Evolutionary conservation across 192 early-diverging fungal species (phyloP), one percentile per base, ranked within the genome.

Genomic region (Gonapodya prolifera): DNA sequence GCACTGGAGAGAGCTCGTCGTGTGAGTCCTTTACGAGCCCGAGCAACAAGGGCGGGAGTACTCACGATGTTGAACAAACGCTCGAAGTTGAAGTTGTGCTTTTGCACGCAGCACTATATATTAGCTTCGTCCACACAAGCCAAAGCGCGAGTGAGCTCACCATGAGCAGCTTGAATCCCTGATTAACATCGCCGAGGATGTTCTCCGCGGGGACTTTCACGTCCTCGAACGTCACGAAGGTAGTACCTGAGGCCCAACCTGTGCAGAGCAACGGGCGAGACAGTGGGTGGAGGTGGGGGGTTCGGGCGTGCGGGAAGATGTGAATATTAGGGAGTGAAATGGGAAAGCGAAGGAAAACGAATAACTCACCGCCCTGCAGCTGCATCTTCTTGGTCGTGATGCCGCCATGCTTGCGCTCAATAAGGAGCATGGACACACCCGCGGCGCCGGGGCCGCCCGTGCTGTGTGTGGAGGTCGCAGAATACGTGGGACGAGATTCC

Each of bases 151-250:
- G 2, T 18, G 91, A 92, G 83, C 91, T 91, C 77, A 70, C 33
- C 81, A 80, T 84, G 75, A 82, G 79, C 61, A 81, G 80, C 82
- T 92, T 92, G 89, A 95, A 95, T 0, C 93, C 94, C 61, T 90
- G 87, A 86, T 94, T 94, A 77, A 91, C 93, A 78, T 92, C 85
- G 35, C 94, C 94, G 80, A 95, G 90, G 78, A 95, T 76, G 80
- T 95, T 94, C 75, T 88, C 89, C 35, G 89, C 91, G 28, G 94
- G 93, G 0, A 95, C 94, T 80, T 92, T 91, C 75, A 95, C 94
- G 80, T 95, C 93, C 78, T 93, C 92, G 83, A 94, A 91, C 13
- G 78, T 83, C 31, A 91, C 83, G 75, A 91, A 94, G 18, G 91
- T 86, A 1, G 92, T 94, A 75, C 93, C 94, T 45, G 88, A 89